These are phyloP conservation scores for Neurospora africana DNA, from an alignment of 495 filamentous ascomycete genomes.

Conservation along the genomic window DNA sequence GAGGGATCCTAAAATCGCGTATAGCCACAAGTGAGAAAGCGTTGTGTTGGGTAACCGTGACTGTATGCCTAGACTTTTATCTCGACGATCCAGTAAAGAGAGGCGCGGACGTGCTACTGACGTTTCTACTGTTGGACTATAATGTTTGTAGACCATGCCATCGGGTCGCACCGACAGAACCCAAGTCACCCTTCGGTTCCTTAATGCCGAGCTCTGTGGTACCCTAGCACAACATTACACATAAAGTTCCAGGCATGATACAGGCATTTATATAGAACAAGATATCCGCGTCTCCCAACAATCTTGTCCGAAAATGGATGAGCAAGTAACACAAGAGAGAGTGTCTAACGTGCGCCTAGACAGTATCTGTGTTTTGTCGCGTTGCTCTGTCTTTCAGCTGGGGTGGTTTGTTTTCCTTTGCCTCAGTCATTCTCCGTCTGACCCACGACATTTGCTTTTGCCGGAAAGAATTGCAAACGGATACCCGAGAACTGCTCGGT, in stretches of 20 bases:
- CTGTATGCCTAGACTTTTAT: neutral
- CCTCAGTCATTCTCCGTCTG: neutral
- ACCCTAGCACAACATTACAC: neutral
- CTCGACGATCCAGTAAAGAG: neutral
- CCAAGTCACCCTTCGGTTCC: neutral
- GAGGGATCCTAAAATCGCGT: neutral
- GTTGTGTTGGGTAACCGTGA: neutral
- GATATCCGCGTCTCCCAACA: neutral
- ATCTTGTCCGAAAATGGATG: neutral
- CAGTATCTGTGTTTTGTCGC: neutral
- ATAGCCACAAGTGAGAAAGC: neutral
- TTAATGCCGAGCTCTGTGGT: neutral
- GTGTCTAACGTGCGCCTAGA: neutral
- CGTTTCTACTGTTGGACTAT: neutral
- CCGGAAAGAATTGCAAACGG: neutral
- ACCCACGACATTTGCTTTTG: neutral
- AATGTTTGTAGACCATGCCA: neutral
- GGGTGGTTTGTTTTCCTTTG: neutral
- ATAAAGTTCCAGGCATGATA: constrained; percentile 1
- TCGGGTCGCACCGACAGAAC: neutral
- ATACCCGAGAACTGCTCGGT: neutral
- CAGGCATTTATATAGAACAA: neutral
- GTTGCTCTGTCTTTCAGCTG: neutral
- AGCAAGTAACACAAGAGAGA: neutral
- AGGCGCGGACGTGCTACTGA: neutral